Percentiles rank a stretch among this genome's conserved stretches.
Conservation (phyloP, 352 stramenopile species). For the Pythium insidiosum region DNA sequence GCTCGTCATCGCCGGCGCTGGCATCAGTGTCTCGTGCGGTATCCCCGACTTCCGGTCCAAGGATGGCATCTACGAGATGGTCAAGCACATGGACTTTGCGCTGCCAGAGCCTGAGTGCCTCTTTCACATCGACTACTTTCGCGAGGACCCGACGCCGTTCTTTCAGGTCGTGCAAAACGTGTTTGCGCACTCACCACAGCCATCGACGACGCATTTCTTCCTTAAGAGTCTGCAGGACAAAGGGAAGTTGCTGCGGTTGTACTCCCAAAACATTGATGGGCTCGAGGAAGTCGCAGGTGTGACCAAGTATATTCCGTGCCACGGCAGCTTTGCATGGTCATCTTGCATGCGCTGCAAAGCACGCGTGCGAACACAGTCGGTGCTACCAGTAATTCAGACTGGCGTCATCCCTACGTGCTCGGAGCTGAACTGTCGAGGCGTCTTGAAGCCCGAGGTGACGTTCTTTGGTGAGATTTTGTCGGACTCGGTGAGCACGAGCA, state of each 20-base stretch:
- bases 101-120: conserved; percentile 94
- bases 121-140: conserved; percentile 99
- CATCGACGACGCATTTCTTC: conserved; percentile 94
- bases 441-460: conserved; percentile 96
- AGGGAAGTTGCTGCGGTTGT: conserved; percentile 89
- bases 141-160: conserved; percentile 93
- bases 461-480: conserved; percentile 96
- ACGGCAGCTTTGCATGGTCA: conserved; percentile 90
- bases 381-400: conserved; percentile 72
- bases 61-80: conserved; percentile 82
- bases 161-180: conserved; percentile 90
- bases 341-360: conserved; percentile 87
- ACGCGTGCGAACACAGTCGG: conserved; percentile 29
- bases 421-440: conserved; percentile 72
- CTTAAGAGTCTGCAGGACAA: conserved; percentile 89
- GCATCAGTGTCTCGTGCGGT: conserved; percentile 94
- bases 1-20: conserved; percentile 88
- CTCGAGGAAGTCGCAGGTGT: conserved; percentile 90
- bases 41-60: conserved; percentile 98
- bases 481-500: conserved; percentile 77
- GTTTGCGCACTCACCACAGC: conserved; percentile 62
- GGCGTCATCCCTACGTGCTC: conserved; percentile 67
- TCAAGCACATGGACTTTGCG: conserved; percentile 70
- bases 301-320: conserved; percentile 90
- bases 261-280: conserved; percentile 99